Evolutionary conservation across 768 basidiomycete genomes (phyloP).

Genomic region (Artomyces pyxidatus): DNA sequence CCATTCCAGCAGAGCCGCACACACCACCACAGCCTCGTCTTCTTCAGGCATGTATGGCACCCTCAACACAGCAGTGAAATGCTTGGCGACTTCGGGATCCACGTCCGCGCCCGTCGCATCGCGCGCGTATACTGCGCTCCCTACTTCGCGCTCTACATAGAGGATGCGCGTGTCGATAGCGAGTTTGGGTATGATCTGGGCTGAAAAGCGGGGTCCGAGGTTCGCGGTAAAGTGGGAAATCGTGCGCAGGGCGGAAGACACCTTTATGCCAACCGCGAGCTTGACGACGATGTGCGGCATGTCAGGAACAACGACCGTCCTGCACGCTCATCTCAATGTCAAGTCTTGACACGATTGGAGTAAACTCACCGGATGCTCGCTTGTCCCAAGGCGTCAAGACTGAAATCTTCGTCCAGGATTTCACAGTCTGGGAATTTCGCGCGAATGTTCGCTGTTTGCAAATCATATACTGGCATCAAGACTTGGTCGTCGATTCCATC

Average conservation of each 20-base stretch:
- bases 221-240: conserved; percentile 53
- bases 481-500: conserved; percentile 22
- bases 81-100: conserved; percentile 41
- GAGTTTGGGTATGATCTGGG: conserved; percentile 41
- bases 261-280: conserved; percentile 45
- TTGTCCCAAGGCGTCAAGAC: conserved; percentile 37
- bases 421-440: conserved; percentile 35
- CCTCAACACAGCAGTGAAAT: conserved; percentile 43
- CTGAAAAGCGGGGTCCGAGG: conserved; percentile 49
- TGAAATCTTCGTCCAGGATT: conserved; percentile 34
- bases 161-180: conserved; percentile 34
- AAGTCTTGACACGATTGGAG: no score
- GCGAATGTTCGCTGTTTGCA: conserved; percentile 38
- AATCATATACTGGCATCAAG: conserved; percentile 46
- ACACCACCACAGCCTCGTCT: conserved; percentile 39
- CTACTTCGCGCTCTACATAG: conserved; percentile 38
- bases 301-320: conserved; percentile 41
- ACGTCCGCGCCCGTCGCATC: conserved; percentile 17
- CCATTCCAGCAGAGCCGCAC: conserved; percentile 44
- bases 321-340: conserved; percentile 2
- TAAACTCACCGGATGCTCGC: conserved; percentile 42
- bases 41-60: conserved; percentile 31
- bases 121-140: conserved; percentile 36
- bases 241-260: conserved; percentile 49
- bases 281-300: conserved; percentile 40